A percentile compares a stretch with the other conserved stretches of the same genome.
Evolutionary conservation across 192 early-diverging fungal species (phyloP).

Genomic region (Coemansia sp.): DNA sequence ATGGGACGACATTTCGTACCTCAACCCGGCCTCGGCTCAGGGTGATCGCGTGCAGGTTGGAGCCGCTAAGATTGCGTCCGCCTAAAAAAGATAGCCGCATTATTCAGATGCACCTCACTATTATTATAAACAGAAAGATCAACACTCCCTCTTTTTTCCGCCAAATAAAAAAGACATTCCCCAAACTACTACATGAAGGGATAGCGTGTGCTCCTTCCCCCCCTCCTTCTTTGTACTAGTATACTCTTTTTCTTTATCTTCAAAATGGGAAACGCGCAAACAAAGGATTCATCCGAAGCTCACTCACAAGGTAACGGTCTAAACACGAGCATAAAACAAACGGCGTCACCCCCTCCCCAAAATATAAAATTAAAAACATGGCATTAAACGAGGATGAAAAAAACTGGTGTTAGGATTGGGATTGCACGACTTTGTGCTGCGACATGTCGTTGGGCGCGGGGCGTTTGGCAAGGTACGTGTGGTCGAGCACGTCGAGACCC

Average conservation of each 20-base stretch:
- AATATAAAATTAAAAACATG: too few species aligned
- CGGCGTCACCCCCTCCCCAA: too few species aligned
- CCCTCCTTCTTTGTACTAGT: not conserved
- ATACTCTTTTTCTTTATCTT: not conserved
- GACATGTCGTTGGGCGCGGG: constrained; percentile 87
- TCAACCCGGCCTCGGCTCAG: constrained; percentile 55
- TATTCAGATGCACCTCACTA: not conserved
- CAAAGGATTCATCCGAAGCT: not conserved
- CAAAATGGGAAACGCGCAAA: not conserved
- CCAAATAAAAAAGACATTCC: too few species aligned
- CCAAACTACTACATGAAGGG: too few species aligned
- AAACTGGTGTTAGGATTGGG: constrained; percentile 29
- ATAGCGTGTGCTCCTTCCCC: not conserved
- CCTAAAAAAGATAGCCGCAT: not conserved
- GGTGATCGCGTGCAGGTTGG: constrained; percentile 56
- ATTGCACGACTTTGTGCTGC: constrained; percentile 78
- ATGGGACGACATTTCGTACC: constrained; percentile 96
- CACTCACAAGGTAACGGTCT: not conserved
- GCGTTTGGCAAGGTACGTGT: constrained; percentile 89
- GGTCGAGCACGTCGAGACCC: constrained; percentile 80
- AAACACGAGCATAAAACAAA: too few species aligned
- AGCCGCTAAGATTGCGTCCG: constrained; percentile 49
- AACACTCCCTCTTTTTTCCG: not conserved
- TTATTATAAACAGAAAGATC: not conserved
- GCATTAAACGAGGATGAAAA: not conserved